phyloP scores from a whole-genome alignment of 169 alveolate genomes.

The Cryptosporidium felis region DNA sequence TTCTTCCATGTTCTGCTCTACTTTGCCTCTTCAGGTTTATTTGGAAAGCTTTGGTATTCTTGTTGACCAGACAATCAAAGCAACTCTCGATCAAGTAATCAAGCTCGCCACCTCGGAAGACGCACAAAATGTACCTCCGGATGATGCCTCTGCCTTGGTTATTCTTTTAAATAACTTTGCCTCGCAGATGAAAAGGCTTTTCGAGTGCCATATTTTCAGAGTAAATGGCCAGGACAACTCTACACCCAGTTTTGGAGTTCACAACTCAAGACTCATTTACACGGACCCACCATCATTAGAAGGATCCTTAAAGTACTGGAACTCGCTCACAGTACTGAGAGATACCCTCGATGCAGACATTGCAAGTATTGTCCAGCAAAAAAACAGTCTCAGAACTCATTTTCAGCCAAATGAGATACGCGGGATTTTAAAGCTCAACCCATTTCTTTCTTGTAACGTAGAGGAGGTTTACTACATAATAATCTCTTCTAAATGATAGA shows the following conservation, averaged over 20 bases:
- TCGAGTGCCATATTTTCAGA: slow-evolving; percentile 38
- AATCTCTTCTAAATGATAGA: background rate
- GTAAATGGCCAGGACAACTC: slow-evolving; percentile 22
- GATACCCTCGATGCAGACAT: slow-evolving; percentile 67
- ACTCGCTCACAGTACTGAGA: slow-evolving; percentile 21
- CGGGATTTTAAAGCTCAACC: slow-evolving; percentile 35
- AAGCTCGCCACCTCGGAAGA: slow-evolving; percentile 35
- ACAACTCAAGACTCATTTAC: slow-evolving; percentile 40
- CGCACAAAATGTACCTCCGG: slow-evolving; percentile 10
- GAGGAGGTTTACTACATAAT: slow-evolving; percentile 55
- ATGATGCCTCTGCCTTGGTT: slow-evolving; percentile 60
- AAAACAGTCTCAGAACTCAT: slow-evolving; percentile 5
- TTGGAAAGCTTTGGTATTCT: slow-evolving; percentile 48
- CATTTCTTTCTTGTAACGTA: slow-evolving; percentile 31
- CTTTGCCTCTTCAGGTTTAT: slow-evolving; percentile 18
- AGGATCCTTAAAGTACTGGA: slow-evolving; percentile 43
- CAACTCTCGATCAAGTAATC: slow-evolving; percentile 22
- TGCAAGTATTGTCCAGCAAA: slow-evolving; percentile 58
- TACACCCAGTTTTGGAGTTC: background rate
- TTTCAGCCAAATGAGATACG: slow-evolving; percentile 40
- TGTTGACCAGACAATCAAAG: slow-evolving; percentile 37
- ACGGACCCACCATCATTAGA: slow-evolving; percentile 41
- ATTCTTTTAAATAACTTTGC: slow-evolving; percentile 23
- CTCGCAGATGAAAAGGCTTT: slow-evolving; percentile 28
- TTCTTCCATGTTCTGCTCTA: slow-evolving; percentile 43